Conservation (phyloP, 2,329 filamentous ascomycete genomes). For the Alternaria triticimaculans region DNA sequence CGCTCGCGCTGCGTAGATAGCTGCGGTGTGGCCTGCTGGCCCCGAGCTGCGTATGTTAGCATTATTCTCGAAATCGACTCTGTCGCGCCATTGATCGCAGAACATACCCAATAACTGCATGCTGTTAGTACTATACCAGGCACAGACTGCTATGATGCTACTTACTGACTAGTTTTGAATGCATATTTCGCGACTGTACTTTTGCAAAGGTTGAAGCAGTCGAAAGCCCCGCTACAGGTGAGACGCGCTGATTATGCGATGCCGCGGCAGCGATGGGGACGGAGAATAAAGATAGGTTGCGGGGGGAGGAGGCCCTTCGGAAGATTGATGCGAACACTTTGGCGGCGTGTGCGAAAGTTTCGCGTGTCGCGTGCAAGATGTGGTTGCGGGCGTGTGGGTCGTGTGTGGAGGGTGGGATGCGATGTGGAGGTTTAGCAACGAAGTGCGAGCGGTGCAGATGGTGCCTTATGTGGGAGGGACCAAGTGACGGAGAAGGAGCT, state of each 20-base stretch:
- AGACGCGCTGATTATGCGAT: constrained; percentile 67
- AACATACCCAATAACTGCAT: constrained; percentile 47
- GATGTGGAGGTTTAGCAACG: background rate
- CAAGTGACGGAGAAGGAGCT: constrained; percentile 20
- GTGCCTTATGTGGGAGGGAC: constrained; percentile 17
- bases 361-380: constrained; percentile 28
- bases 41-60: constrained; percentile 72
- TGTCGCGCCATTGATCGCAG: background rate
- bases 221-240: constrained; percentile 49
- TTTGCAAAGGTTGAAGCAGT: constrained; percentile 47
- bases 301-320: constrained; percentile 65
- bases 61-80: constrained; percentile 25
- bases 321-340: constrained; percentile 92
- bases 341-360: constrained; percentile 59
- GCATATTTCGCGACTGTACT: constrained; percentile 70
- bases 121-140: constrained; percentile 29
- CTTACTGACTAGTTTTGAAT: constrained; percentile 89
- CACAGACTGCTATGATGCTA: constrained; percentile 33
- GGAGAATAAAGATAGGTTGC: constrained; percentile 75
- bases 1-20: constrained; percentile 92
- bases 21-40: constrained; percentile 95
- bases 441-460: constrained; percentile 3
- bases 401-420: constrained; percentile 24
- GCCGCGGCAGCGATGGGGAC: constrained; percentile 76
- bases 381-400: constrained; percentile 18